Evolutionary conservation across 768 basidiomycete species (phyloP).

Genomic region (Lactifluus piperatus): DNA sequence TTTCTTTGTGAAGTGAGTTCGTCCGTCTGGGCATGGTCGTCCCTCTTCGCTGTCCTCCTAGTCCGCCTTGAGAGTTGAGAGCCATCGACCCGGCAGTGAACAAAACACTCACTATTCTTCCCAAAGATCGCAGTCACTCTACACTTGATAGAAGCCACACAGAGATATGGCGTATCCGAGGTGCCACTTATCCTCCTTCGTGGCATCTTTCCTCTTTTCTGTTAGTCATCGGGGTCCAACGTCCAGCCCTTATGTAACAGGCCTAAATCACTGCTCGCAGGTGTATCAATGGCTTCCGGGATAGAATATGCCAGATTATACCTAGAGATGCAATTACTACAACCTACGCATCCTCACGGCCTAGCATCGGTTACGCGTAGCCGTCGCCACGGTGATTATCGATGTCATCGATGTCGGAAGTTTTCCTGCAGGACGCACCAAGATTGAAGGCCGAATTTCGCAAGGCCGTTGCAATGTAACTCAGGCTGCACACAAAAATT

Average conservation of each 20-base stretch:
- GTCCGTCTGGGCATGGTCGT: not conserved
- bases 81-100: not conserved
- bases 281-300: no score
- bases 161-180: constrained; percentile 84
- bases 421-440: no score
- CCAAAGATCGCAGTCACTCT: constrained; percentile 88
- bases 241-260: constrained; percentile 90
- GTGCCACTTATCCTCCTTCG: constrained; percentile 76
- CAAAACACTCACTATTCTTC: constrained; percentile 50
- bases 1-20: constrained; percentile 76
- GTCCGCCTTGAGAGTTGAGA: not conserved
- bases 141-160: constrained; percentile 85
- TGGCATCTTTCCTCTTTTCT: constrained; percentile 84
- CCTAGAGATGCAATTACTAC: no score
- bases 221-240: no score
- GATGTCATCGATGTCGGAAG: no score
- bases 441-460: constrained; percentile 49
- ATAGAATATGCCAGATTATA: no score
- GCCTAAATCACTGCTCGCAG: constrained; percentile 27
- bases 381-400: no score
- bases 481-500: no score
- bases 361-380: no score
- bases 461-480: no score
- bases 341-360: no score
- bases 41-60: not conserved